Percentiles rank a stretch among this genome's conserved stretches.
Conservation (phyloP, 1,139 yeast species). For the Pneumocystis carinii region DNA sequence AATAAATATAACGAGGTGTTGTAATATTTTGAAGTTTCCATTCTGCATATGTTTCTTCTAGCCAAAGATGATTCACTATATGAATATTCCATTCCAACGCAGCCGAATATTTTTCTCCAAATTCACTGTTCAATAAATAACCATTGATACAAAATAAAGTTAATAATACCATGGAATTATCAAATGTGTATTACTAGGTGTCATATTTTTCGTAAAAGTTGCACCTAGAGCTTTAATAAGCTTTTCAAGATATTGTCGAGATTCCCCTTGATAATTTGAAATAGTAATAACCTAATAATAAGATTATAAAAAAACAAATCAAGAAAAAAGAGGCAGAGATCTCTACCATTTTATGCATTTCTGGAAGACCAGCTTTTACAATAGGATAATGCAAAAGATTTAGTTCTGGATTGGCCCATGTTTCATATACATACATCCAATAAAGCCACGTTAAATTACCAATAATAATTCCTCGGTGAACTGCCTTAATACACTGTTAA, state of each 20-base stretch:
- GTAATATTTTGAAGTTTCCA: conserved; percentile 41
- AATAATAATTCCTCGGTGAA: conserved; percentile 26
- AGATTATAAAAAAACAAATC: background rate
- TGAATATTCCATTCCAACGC: conserved; percentile 48
- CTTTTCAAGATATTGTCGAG: conserved; percentile 52
- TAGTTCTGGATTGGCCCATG: conserved; percentile 43
- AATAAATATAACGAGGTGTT: conserved; percentile 32
- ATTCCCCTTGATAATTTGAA: conserved; percentile 75
- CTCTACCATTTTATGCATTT: conserved; percentile 27
- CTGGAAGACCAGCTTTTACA: conserved; percentile 39
- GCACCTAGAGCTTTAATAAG: conserved; percentile 66
- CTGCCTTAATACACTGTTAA: conserved; percentile 17
- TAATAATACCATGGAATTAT: conserved; percentile 37
- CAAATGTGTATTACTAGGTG: conserved; percentile 53
- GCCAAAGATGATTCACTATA: conserved; percentile 71
- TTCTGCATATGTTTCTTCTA: conserved; percentile 60
- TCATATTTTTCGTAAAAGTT: conserved; percentile 52
- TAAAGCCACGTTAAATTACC: conserved; percentile 70
- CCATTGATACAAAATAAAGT: background rate
- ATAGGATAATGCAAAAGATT: conserved; percentile 59
- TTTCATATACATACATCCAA: conserved; percentile 40
- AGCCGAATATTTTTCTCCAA: conserved; percentile 62
- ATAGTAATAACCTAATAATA: conserved; percentile 42
- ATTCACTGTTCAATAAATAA: conserved; percentile 23
- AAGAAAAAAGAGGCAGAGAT: background rate